Conservation (phyloP, 768 basidiomycete species). For the Pleurotus cornucopiae region DNA sequence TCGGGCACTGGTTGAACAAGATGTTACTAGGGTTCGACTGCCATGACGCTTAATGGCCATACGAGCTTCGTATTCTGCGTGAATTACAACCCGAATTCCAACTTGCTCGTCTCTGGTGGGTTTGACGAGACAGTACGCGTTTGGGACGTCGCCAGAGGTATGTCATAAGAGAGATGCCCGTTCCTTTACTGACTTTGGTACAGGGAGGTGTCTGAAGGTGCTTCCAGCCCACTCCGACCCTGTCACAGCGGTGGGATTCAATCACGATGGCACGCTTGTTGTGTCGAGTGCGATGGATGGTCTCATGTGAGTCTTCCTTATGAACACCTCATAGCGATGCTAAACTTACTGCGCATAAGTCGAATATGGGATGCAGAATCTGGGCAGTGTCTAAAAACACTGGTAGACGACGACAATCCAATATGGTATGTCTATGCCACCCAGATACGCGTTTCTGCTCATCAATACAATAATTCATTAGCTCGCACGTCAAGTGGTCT, state of each 20-base stretch:
- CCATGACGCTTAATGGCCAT: constrained; percentile 75
- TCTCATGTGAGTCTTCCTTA: constrained; percentile 64
- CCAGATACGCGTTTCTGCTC: background rate
- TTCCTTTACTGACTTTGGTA: background rate
- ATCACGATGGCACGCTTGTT: constrained; percentile 90
- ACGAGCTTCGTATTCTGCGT: constrained; percentile 94
- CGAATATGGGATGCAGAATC: constrained; percentile 98
- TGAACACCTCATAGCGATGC: constrained; percentile 5
- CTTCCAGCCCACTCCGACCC: constrained; percentile 97
- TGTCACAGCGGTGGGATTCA: constrained; percentile 91
- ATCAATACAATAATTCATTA: constrained; percentile 21
- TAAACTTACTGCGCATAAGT: constrained; percentile 35
- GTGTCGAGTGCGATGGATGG: constrained; percentile 97
- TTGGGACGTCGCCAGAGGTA: constrained; percentile 95
- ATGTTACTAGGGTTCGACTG: constrained; percentile 43
- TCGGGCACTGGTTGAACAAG: constrained; percentile 10
- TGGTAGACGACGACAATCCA: constrained; percentile 95
- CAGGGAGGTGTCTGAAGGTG: constrained; percentile 81
- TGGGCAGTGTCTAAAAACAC: constrained; percentile 95
- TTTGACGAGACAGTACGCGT: constrained; percentile 95
- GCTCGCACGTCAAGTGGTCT: constrained; percentile 87
- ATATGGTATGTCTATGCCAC: constrained; percentile 55
- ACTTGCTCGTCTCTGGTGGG: constrained; percentile 88
- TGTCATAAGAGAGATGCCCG: background rate
- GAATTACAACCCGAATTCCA: constrained; percentile 87